Evolutionary conservation across 176 grass and related monocot species (phyloP), one percentile per base, ranked within the genome.

Genomic region (Saccharum officinarum): DNA sequence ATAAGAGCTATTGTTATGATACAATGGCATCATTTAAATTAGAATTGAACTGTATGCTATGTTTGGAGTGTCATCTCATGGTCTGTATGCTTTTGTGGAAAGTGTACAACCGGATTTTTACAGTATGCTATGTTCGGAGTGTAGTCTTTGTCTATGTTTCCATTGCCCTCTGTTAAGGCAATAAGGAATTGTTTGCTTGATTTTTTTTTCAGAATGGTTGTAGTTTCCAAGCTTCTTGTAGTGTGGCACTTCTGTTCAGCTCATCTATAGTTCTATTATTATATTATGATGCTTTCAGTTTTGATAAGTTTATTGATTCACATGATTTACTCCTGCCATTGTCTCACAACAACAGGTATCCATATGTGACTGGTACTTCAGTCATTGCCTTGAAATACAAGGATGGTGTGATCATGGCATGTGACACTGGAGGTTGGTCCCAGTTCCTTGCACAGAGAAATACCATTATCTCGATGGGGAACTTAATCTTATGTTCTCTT

Each of bases 321-420:
- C 1, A 4, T 75, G 47, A 79, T 80, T 84, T 75, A 87, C 39
- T 70, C 49, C 47, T 84, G 61, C 5, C 9, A 34, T 80, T 60
- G 30, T 75, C 61, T 86, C 18, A 46, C 71, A 64, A 85, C n/a
- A 28, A 87, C 76, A 99, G 97, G 86, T 96, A 92, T 78, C 97
- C 94, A 2, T 99, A 97, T 94, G 97, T 99, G 79, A 97, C 97
- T 80, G 94, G 97, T 44, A 97, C 90, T 39, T 99, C 97, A 15
- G 84, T 99, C 68, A 91, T 99, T 86, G 97, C 88, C n/a, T 80
- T 99, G 84, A 99, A 99, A 88, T 99, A 94, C 79, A 99, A 97
- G 86, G 94, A 99, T 87, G 94, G 94, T 89, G 84, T 99, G 52
- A 94, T 94, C 71, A 84, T 99, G 90, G 97, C 97, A 55, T 89